These are phyloP conservation scores for Acacia crassicarpa DNA, from an alignment of 306 rosid species.

Conservation along the genomic window DNA sequence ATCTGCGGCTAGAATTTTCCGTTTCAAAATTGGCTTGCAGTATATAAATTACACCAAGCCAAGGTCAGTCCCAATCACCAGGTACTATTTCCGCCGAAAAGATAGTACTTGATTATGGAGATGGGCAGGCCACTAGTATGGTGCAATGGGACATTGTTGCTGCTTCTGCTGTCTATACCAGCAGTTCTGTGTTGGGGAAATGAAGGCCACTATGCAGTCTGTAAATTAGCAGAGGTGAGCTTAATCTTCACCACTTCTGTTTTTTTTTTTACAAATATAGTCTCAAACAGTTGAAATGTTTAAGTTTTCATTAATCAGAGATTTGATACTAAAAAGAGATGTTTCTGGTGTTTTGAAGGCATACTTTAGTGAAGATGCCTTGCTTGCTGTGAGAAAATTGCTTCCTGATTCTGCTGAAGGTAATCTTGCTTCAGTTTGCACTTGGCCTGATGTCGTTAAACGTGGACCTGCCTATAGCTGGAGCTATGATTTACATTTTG, in stretches of 20 bases:
- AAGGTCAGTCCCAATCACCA: neutral
- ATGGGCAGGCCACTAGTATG: slow-evolving; percentile 35
- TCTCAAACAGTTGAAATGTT: neutral
- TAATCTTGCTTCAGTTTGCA: slow-evolving; percentile 77
- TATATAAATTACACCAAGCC: neutral
- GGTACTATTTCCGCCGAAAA: neutral
- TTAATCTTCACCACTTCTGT: neutral
- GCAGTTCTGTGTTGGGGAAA: slow-evolving; percentile 76
- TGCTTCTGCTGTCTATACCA: slow-evolving; percentile 47
- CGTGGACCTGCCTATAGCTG: slow-evolving; percentile 43
- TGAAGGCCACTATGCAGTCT: slow-evolving; percentile 73
- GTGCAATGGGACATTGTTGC: slow-evolving; percentile 28
- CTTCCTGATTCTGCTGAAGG: slow-evolving; percentile 77
- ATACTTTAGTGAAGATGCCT: slow-evolving; percentile 69
- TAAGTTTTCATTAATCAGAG: neutral
- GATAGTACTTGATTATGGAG: neutral
- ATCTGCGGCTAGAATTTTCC: too few relatives aligned
- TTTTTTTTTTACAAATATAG: neutral
- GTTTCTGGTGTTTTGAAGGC: slow-evolving; percentile 42
- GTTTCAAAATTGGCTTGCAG: neutral
- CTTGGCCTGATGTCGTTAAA: slow-evolving; percentile 80
- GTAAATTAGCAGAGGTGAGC: slow-evolving; percentile 76
- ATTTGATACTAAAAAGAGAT: slow-evolving; percentile 20
- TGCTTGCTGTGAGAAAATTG: slow-evolving; percentile 60
- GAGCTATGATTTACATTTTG: slow-evolving; percentile 70